phyloP scores from a whole-genome alignment of 2,329 filamentous ascomycete genomes.

The Alternaria gansuensis region DNA sequence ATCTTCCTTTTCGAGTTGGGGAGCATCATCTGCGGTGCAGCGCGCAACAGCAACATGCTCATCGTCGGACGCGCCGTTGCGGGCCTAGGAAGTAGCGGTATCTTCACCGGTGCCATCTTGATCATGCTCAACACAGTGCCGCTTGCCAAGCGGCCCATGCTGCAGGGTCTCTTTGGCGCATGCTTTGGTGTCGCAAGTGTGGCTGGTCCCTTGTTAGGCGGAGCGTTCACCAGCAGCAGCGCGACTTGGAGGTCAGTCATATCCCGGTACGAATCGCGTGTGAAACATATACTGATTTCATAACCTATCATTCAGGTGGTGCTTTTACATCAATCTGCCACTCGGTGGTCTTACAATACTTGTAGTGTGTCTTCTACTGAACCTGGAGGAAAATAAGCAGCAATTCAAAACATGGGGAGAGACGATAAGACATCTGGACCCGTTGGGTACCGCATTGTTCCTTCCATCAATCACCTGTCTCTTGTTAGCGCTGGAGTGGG shows the following conservation, averaged over 20 bases:
- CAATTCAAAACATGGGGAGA: slow-evolving; percentile 39
- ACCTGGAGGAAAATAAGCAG: slow-evolving; percentile 45
- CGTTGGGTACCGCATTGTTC: slow-evolving; percentile 53
- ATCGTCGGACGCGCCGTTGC: slow-evolving; percentile 47
- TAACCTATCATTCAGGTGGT: slow-evolving; percentile 47
- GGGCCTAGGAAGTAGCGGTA: slow-evolving; percentile 43
- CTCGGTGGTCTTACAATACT: slow-evolving; percentile 57
- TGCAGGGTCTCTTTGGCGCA: slow-evolving; percentile 54
- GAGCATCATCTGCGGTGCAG: slow-evolving; percentile 62
- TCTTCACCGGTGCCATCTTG: slow-evolving; percentile 47
- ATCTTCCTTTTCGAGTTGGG: slow-evolving; percentile 62
- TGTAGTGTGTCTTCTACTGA: slow-evolving; percentile 46
- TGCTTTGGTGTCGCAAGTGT: slow-evolving; percentile 53
- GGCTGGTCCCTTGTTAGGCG: slow-evolving; percentile 57
- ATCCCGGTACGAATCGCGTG: not conserved
- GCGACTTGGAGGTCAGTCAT: slow-evolving; percentile 48
- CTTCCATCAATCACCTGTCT: slow-evolving; percentile 58
- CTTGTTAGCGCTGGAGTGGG: slow-evolving; percentile 60
- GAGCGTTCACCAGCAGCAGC: slow-evolving; percentile 54
- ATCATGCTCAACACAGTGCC: slow-evolving; percentile 49
- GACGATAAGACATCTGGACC: slow-evolving; percentile 54
- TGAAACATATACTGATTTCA: not conserved
- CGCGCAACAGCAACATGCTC: slow-evolving; percentile 43
- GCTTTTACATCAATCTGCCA: slow-evolving; percentile 62
- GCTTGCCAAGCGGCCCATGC: slow-evolving; percentile 56